phyloP scores from a whole-genome alignment of 192 early-diverging fungal species.

The Mortierella antarctica region DNA sequence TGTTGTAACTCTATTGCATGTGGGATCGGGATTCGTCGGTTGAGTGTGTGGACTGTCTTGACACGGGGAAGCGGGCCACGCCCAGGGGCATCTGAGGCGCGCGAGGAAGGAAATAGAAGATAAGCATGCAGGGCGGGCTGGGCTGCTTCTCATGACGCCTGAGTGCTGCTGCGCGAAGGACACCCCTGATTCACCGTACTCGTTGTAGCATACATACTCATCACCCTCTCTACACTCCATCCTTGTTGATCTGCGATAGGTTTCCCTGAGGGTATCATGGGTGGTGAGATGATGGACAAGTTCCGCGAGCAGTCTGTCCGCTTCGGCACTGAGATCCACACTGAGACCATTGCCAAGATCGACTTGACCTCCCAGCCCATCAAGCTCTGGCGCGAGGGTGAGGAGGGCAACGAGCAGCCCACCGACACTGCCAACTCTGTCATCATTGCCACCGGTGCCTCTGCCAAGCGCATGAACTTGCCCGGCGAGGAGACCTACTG shows the following conservation, averaged over 20 bases:
- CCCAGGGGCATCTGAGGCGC: no score
- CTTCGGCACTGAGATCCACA: conserved; percentile 89
- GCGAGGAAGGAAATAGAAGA: no score
- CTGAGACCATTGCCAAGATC: conserved; percentile 91
- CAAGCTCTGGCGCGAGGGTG: conserved; percentile 88
- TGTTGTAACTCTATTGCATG: no score
- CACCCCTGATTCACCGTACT: neutral
- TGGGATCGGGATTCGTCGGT: no score
- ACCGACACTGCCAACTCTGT: conserved; percentile 85
- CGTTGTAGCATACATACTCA: neutral
- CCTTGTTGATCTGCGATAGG: conserved; percentile 38
- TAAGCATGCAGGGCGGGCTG: no score
- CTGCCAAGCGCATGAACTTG: conserved; percentile 93
- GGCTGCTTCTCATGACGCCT: no score
- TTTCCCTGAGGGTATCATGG: conserved; percentile 92
- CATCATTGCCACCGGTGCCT: conserved; percentile 97
- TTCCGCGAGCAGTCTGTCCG: conserved; percentile 86
- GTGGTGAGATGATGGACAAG: conserved; percentile 88
- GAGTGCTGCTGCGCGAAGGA: no score
- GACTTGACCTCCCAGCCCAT: conserved; percentile 85
- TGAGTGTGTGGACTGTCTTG: no score
- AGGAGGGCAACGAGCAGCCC: conserved; percentile 75
- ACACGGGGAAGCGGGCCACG: no score
- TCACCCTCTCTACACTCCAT: neutral
- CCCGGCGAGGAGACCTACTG: conserved; percentile 93